Evolutionary conservation across 164 flowering plant genomes (phyloP), one percentile per base, ranked within the genome.

Genomic region (Tinospora cordifolia): DNA sequence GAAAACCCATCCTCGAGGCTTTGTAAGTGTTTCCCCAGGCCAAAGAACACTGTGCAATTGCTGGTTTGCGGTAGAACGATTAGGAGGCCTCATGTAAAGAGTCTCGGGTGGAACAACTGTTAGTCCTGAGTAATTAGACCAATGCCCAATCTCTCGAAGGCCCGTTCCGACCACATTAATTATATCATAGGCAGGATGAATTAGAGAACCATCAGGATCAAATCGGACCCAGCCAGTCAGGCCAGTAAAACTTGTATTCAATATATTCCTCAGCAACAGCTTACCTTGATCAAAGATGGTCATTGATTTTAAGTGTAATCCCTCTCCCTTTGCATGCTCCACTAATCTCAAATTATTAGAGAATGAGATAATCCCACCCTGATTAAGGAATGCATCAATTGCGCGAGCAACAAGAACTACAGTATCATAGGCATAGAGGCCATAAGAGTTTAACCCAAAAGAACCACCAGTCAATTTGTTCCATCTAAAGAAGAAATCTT

Each of bases 1-100:
- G 65, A 89, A 87, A 14, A 81, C 92, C 97, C 93, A 90, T 22
- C 97, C 97, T 36, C 92, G 93, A 59, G 97, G 97, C 68, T 66
- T 77, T 65, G 47, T 13, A 57, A 39, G 22, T 15, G 85, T 77
- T 11, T 84, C 90, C 44, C 92, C 97, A 1, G 92, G 93, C 97
- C 97, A 90, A 10, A 87, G 71, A 58, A 83, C 92, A 75, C 66
- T 67, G 22, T 68, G 51, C 38, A 88, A 82, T 2, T 77, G 68
- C 70, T 84, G 91, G 70, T 72, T 81, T 63, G 72, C 79, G 74
- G 75, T 79, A 19, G 92, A 87, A 67, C 80, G 82, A 69, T 87
- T 88, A 30, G 87, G 76, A 36, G 88, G 86, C 76, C 21, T 83
- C 25, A 58, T 14, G 74, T 87, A 82, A 17, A 90, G 86, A n/a